These are phyloP conservation scores for Mrakiaceae sp. DNA, from an alignment of 1,284 basidiomycete species.

Conservation along the genomic window DNA sequence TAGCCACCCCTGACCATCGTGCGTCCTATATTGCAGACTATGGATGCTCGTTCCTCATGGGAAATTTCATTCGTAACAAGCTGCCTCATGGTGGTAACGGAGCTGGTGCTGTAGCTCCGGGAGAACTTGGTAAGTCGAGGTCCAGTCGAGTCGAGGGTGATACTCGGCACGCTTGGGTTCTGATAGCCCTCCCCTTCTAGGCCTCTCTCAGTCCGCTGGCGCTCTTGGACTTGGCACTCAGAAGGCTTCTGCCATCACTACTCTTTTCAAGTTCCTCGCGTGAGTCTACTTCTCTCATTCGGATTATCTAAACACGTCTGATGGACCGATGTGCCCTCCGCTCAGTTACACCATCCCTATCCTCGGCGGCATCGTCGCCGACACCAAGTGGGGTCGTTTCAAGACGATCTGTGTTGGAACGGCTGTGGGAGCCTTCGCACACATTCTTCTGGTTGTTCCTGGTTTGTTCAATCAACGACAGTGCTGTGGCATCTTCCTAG, in stretches of 20 bases:
- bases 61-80: constrained; percentile 20
- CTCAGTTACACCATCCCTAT: constrained; percentile 27
- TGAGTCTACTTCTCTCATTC: neutral
- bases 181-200: too few species aligned
- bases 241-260: constrained; percentile 1
- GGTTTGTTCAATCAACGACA: neutral
- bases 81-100: constrained; percentile 17
- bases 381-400: constrained; percentile 60
- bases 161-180: neutral
- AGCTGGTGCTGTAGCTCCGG: constrained; percentile 2
- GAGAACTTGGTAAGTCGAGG: neutral
- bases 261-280: constrained; percentile 6
- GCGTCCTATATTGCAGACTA: constrained; percentile 11
- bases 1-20: neutral
- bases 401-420: constrained; percentile 48
- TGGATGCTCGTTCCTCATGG: constrained; percentile 8
- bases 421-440: constrained; percentile 28
- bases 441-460: constrained; percentile 29
- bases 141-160: neutral
- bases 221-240: neutral
- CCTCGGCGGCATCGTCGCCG: constrained; percentile 31
- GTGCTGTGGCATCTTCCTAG: neutral
- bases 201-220: neutral
- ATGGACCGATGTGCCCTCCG: neutral
- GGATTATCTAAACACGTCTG: neutral